phyloP scores from a whole-genome alignment of 257 asterid species.

The Solanum okadae region DNA sequence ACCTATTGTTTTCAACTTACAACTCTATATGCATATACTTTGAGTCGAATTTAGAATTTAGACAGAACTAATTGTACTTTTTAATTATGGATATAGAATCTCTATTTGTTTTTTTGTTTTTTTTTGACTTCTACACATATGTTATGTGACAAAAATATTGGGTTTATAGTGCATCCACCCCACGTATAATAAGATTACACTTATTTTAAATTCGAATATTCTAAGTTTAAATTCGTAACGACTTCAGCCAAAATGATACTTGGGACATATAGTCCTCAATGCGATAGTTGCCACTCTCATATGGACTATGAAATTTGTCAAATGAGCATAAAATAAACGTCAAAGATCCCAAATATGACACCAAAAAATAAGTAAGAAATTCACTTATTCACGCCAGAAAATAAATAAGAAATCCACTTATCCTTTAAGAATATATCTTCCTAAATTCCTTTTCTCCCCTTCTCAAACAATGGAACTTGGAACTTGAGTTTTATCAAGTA shows the following conservation, averaged over 20 bases:
- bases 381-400: fast-evolving
- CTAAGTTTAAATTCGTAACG: background rate
- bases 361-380: too few relatives aligned
- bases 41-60: background rate
- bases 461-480: background rate
- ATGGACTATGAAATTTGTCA: too few relatives aligned
- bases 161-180: background rate
- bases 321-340: too few relatives aligned
- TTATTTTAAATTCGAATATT: too few relatives aligned
- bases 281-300: background rate
- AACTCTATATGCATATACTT: too few relatives aligned
- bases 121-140: background rate
- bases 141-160: background rate
- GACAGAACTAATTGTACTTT: background rate
- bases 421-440: too few relatives aligned
- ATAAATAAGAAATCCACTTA: too few relatives aligned
- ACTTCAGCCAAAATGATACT: too few relatives aligned
- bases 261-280: too few relatives aligned
- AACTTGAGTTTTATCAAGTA: too few relatives aligned
- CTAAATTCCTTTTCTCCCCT: too few relatives aligned
- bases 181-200: background rate
- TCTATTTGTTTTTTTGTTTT: background rate
- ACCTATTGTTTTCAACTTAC: background rate
- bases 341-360: background rate
- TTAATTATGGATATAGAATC: background rate